These are phyloP conservation scores for Artemisia argyi DNA, from an alignment of 129 eudicot species.

Conservation along the genomic window DNA sequence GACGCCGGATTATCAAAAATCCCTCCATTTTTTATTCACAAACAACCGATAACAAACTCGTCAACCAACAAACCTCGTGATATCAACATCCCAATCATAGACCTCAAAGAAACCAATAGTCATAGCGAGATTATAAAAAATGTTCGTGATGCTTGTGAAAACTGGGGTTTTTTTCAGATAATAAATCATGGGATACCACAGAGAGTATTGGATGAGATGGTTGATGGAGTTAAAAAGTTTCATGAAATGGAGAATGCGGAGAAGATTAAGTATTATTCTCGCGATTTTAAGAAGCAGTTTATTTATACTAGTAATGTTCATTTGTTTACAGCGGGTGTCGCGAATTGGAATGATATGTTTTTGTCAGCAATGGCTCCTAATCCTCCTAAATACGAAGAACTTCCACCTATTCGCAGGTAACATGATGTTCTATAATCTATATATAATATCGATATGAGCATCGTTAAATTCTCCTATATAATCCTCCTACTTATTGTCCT, in stretches of 20 bases:
- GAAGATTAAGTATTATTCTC: constrained; percentile 41
- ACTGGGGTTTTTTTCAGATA: constrained; percentile 49
- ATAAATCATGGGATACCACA: constrained; percentile 45
- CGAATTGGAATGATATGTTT: constrained; percentile 25
- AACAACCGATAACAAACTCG: constrained; percentile 11
- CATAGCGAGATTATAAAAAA: constrained; percentile 6
- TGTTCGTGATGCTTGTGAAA: constrained; percentile 33
- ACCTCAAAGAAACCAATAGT: constrained; percentile 14
- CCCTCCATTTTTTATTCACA: constrained; percentile 33
- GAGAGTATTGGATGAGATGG: constrained; percentile 30
- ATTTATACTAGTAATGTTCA: constrained; percentile 43
- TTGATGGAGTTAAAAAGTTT: constrained; percentile 28
- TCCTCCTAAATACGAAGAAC: constrained; percentile 11
- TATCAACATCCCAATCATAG: constrained; percentile 32
- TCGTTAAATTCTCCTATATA: no score
- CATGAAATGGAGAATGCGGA: constrained; percentile 32
- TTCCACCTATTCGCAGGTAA: constrained; percentile 14
- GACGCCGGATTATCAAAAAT: constrained; percentile 28
- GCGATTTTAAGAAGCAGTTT: constrained; percentile 16
- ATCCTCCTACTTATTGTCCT: no score
- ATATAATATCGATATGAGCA: no score
- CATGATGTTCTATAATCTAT: neutral
- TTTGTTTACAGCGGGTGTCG: constrained; percentile 4
- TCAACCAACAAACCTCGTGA: neutral
- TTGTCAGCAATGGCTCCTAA: constrained; percentile 20